A percentile compares a stretch with the other conserved stretches of the same genome.
These are phyloP conservation scores for Escallonia rubra DNA, from an alignment of 129 eudicot genomes.

Conservation along the genomic window DNA sequence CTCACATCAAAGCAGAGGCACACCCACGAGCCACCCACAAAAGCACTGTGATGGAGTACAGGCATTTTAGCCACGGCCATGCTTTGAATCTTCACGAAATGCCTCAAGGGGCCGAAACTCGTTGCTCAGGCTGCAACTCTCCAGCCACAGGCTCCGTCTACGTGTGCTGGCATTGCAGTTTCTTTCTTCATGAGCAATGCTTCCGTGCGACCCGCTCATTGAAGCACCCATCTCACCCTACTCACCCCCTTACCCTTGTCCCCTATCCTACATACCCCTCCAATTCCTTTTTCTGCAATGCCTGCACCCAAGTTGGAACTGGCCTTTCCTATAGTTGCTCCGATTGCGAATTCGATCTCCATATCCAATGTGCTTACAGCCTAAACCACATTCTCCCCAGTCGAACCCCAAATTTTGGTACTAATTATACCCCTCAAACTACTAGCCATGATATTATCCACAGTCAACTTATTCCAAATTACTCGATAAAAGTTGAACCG, in stretches of 20 bases:
- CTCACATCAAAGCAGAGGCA: too few species aligned
- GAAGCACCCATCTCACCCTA: conserved; percentile 54
- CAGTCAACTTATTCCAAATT: neutral
- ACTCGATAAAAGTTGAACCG: neutral
- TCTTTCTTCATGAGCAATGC: conserved; percentile 50
- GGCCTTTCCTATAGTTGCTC: conserved; percentile 54
- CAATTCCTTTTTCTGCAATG: conserved; percentile 49
- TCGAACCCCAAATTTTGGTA: neutral
- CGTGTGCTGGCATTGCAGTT: conserved; percentile 35
- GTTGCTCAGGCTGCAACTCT: conserved; percentile 45
- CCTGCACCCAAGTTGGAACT: conserved; percentile 39
- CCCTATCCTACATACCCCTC: conserved; percentile 78
- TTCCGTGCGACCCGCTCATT: conserved; percentile 51
- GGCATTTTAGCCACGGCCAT: conserved; percentile 74
- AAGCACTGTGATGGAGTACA: conserved; percentile 39
- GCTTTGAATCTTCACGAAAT: conserved; percentile 39
- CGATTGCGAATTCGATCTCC: conserved; percentile 60
- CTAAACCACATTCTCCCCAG: conserved; percentile 1
- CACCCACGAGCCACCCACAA: neutral
- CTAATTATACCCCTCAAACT: neutral
- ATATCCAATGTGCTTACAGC: conserved; percentile 32
- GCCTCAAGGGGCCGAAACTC: conserved; percentile 42
- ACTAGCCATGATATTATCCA: neutral
- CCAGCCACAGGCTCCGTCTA: conserved; percentile 23
- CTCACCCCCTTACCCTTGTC: conserved; percentile 52